Percentiles rank a stretch among this genome's conserved stretches.
These are phyloP conservation scores for Tetrapyrgos nigripes DNA, from an alignment of 1,284 basidiomycete species.

Conservation along the genomic window DNA sequence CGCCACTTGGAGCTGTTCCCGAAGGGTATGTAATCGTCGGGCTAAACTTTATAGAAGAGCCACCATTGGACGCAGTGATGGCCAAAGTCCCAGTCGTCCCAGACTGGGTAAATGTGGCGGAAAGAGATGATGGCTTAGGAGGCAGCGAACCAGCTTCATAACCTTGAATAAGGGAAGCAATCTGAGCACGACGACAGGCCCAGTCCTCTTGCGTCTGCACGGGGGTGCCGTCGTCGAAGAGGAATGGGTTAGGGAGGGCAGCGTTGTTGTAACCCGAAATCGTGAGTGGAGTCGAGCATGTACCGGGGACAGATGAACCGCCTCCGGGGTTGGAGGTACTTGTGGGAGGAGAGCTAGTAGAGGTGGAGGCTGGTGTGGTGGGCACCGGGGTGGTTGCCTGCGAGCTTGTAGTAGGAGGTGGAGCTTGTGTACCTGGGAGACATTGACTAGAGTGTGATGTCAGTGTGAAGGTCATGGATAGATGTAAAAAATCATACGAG, in stretches of 20 bases:
- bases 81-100: constrained; percentile 44
- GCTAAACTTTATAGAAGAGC: constrained; percentile 52
- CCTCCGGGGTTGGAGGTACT: background rate
- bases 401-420: background rate
- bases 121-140: constrained; percentile 44
- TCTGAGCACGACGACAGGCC: constrained; percentile 54
- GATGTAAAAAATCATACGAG: background rate
- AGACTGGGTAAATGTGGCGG: constrained; percentile 41
- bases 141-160: constrained; percentile 57
- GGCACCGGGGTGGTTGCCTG: background rate
- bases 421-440: background rate
- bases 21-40: constrained; percentile 49
- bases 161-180: constrained; percentile 50
- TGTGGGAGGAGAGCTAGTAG: background rate
- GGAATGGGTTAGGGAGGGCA: constrained; percentile 15
- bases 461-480: background rate
- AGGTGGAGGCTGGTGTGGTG: background rate
- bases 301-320: background rate
- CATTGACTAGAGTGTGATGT: constrained; percentile 1
- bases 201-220: constrained; percentile 51
- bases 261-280: constrained; percentile 1
- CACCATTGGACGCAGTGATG: constrained; percentile 47
- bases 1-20: constrained; percentile 42
- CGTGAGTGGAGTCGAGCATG: constrained; percentile 1
- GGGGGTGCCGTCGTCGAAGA: constrained; percentile 21